Percentiles rank a stretch among this genome's conserved stretches.
Conservation (phyloP, 108 stramenopile genomes). For the Nitzschia inconspicua region DNA sequence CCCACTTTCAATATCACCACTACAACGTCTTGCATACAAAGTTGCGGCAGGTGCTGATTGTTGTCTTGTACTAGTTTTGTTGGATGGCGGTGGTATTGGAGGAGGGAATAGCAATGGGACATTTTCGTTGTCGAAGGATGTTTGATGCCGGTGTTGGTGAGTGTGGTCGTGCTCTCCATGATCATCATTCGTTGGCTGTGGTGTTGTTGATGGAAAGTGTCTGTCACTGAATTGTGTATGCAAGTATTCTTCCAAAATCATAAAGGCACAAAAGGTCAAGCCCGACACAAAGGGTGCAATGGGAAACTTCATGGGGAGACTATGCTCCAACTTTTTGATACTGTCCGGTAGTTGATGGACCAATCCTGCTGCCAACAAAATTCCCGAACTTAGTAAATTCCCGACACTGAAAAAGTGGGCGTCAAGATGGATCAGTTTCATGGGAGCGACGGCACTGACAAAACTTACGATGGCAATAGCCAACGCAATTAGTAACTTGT, state of each 20-base stretch:
- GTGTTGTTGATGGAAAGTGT: not conserved
- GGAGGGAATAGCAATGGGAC: too few relatives aligned
- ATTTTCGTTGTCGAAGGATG: too few relatives aligned
- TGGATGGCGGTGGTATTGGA: too few relatives aligned
- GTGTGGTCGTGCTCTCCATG: too few relatives aligned
- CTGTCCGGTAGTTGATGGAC: constrained; percentile 35
- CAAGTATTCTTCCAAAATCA: constrained; percentile 34
- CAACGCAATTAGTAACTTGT: not conserved
- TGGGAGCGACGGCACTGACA: not conserved
- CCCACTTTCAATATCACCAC: too few relatives aligned
- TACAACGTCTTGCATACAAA: too few relatives aligned
- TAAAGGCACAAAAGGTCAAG: constrained; percentile 24
- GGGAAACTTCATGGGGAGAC: constrained; percentile 17
- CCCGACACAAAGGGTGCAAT: constrained; percentile 30
- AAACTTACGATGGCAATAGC: not conserved
- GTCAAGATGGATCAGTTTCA: constrained; percentile 6
- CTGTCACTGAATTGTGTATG: constrained; percentile 15
- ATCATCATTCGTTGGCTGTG: too few relatives aligned
- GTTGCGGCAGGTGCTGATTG: too few relatives aligned
- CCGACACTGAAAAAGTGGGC: constrained; percentile 23
- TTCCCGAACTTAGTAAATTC: constrained; percentile 35
- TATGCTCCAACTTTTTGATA: not conserved
- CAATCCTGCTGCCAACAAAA: constrained; percentile 31
- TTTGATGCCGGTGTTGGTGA: too few relatives aligned
- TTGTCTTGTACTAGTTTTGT: too few relatives aligned